These are phyloP conservation scores for Bryoerythrophyllum caledonicum DNA, from an alignment of 225 moss, liverwort and hornwort genomes.

Conservation along the genomic window DNA sequence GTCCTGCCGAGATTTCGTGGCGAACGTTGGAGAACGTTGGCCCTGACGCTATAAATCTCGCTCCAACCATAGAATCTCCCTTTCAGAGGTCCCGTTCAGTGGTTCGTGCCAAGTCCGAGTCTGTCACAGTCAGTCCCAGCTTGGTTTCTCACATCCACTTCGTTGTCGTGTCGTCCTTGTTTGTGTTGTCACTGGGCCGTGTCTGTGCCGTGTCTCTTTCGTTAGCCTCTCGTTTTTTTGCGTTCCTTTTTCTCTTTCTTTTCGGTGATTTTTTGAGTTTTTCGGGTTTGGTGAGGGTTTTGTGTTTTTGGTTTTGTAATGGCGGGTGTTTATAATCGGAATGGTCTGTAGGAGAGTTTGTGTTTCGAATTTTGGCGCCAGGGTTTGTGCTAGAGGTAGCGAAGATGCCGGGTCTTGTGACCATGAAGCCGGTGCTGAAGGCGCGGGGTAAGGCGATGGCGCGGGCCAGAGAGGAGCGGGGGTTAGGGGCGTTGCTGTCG, in stretches of 20 bases:
- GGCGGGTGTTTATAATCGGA: background rate
- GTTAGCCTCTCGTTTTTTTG: background rate
- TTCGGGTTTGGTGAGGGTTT: background rate
- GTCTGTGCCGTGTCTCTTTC: background rate
- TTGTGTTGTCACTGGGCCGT: background rate
- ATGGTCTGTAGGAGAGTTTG: background rate
- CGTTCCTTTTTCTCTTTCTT: background rate
- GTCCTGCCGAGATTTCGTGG: conserved; percentile 3
- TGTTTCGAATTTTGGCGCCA: background rate
- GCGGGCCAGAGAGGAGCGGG: conserved; percentile 33
- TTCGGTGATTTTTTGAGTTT: background rate
- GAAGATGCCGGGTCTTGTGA: conserved; percentile 47
- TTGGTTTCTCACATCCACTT: background rate
- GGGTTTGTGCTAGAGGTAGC: background rate
- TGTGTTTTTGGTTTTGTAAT: background rate
- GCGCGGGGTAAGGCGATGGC: conserved; percentile 35
- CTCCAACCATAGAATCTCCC: fast-evolving
- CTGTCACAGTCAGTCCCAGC: background rate
- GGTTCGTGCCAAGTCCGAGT: background rate
- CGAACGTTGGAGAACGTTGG: conserved; percentile 17
- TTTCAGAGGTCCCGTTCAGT: conserved; percentile 21
- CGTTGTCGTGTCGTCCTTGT: background rate
- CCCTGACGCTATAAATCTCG: background rate
- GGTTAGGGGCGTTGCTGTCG: conserved; percentile 21
- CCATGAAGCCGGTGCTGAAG: conserved; percentile 42